Evolutionary conservation across 768 basidiomycete species (phyloP), one percentile per base, ranked within the genome.

Genomic region (Tulasnella sp.): DNA sequence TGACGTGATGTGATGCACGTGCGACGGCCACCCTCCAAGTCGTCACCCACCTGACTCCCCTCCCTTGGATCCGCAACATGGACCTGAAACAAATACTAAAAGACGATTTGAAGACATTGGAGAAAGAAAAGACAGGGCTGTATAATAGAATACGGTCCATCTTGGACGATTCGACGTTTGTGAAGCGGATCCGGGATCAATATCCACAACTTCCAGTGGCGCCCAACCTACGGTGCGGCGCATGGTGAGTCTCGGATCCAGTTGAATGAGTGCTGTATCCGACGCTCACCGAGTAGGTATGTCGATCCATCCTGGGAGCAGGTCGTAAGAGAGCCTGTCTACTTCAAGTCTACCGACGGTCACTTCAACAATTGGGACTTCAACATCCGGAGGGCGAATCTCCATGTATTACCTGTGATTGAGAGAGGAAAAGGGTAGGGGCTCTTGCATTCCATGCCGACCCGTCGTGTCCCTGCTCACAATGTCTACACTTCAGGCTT

Each of bases 201-300:
- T 91, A 87, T 81, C 82, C 82, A 0, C 80, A 85, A 31, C 81
- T 91, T 19, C 89, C 91, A 0, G 76, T 92, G 11, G 80, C 80
- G 93, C 94, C 97, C 3, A 99, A 99, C 82, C 87, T 96, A 80
- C 89, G 97, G 31, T 97, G 96, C 80, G 97, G 97, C 3, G 91
- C 91, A 8, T 99, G 96, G 96, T 98, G 97, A 82, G 89, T 91
- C 7, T 87, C 94, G 79, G 93, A 94, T 25, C 77, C 79, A 8
- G 86, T 90, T 75, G 90, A 90, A 80, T 80, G 86, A 79, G 42
- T 71, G 17, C 40, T n/a, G 38, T 52, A 31, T 17, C 4, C 22
- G 36, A 25, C 5, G 38, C 31, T 54, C 37, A 31, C 22, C 36
- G 15, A 36, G 39, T 72, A 71, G 38, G 75, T 76, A 74, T 67